phyloP scores from a whole-genome alignment of 1,139 yeast species.

The Kodamaea fungicola region DNA sequence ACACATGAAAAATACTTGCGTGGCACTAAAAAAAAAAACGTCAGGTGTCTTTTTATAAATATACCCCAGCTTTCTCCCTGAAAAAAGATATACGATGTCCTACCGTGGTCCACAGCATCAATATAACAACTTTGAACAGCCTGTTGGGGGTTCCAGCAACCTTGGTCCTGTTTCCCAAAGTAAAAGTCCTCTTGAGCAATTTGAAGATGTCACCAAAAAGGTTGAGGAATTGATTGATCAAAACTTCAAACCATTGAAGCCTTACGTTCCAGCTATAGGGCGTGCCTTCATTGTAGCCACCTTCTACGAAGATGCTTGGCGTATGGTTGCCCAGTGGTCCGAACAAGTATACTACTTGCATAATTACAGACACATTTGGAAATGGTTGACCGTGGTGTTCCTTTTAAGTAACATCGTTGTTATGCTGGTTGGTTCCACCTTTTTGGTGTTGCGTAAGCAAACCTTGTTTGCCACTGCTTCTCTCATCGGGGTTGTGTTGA shows the following conservation, averaged over 20 bases:
- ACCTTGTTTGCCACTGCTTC: conserved; percentile 72
- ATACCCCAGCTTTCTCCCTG: not conserved
- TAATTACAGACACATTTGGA: conserved; percentile 76
- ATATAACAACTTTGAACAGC: conserved; percentile 14
- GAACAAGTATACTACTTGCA: conserved; percentile 87
- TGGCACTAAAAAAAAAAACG: conserved; percentile 4
- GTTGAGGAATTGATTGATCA: conserved; percentile 48
- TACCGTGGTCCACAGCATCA: conserved; percentile 15
- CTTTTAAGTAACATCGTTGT: conserved; percentile 59
- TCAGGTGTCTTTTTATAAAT: conserved; percentile 5
- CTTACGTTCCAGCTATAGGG: conserved; percentile 82
- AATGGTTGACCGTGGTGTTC: conserved; percentile 71
- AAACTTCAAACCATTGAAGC: conserved; percentile 52
- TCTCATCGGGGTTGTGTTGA: conserved; percentile 66
- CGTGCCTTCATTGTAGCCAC: conserved; percentile 92
- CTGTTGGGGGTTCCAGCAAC: conserved; percentile 14
- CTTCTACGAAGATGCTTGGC: conserved; percentile 82
- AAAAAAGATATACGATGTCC: conserved; percentile 9
- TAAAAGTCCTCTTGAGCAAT: conserved; percentile 30
- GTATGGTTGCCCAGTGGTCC: conserved; percentile 85
- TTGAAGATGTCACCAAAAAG: conserved; percentile 44
- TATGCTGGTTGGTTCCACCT: conserved; percentile 72
- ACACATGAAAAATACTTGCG: conserved; percentile 6
- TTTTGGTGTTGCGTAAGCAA: conserved; percentile 68
- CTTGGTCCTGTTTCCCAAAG: conserved; percentile 21